Percentiles rank a stretch among this genome's conserved stretches.
Conservation (phyloP, 176 grass and related monocot genomes). For the Raddia guianensis region DNA sequence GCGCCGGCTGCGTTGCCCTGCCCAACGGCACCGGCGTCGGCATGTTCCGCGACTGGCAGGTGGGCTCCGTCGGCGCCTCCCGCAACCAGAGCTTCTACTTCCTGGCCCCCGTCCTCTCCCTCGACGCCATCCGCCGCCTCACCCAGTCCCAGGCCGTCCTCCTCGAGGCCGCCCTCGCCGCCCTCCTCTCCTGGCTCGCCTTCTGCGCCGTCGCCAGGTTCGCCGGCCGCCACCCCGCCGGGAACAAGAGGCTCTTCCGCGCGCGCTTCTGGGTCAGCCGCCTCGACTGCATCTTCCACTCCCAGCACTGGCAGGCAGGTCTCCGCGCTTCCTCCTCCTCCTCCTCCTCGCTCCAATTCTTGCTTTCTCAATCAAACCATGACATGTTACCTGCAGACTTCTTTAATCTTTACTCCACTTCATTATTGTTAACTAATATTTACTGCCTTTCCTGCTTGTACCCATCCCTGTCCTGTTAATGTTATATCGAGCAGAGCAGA, state of each 20-base stretch:
- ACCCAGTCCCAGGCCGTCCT: conserved; percentile 95
- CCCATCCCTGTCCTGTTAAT: too few species aligned
- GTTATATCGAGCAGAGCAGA: neutral
- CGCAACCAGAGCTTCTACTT: conserved; percentile 64
- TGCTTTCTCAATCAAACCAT: too few species aligned
- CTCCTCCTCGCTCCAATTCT: too few species aligned
- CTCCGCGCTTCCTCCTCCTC: neutral
- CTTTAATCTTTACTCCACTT: too few species aligned
- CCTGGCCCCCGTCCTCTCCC: conserved; percentile 61
- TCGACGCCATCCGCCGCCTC: conserved; percentile 77
- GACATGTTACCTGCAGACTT: too few species aligned
- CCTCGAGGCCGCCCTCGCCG: conserved; percentile 56
- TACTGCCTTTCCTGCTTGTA: neutral
- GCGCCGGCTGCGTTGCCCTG: conserved; percentile 40
- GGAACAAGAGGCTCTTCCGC: conserved; percentile 54
- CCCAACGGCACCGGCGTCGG: conserved; percentile 5
- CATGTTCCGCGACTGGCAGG: conserved; percentile 60
- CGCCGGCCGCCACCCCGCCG: conserved; percentile 36
- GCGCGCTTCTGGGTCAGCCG: conserved; percentile 77
- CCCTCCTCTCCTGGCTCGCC: conserved; percentile 70
- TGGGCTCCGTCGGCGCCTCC: conserved; percentile 54
- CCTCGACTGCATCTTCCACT: conserved; percentile 79
- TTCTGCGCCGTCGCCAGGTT: conserved; percentile 63
- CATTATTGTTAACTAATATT: too few species aligned
- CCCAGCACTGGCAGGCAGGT: conserved; percentile 82